Base-by-base conservation (phyloP, 2,329 filamentous ascomycete species). In the Exophiala viscosa region DNA sequence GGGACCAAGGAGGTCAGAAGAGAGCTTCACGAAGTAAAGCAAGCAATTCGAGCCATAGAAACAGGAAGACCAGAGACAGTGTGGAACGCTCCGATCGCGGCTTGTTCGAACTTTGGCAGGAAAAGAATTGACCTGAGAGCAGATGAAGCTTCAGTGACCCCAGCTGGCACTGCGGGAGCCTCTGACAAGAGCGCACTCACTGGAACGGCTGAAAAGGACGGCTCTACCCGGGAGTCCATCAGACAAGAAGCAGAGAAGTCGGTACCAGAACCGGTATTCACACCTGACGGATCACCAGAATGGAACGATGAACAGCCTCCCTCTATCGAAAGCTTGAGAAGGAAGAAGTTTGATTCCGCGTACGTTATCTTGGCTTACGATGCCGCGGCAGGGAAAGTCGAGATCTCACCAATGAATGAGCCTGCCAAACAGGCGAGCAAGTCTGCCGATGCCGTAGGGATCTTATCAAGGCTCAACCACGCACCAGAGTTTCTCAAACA, bases 401-500 rank as follows among this genome's bases (percentile, higher is more conserved):
- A 54, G 32, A 43, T 54, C n/a, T 57, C 50, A 60, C 54, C 58
- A n/a, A 39, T 58, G 42, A 57, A 54, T 33, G 48, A 52, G 31
- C 49, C 52, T 11, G 33, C 48, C 17, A 39, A 36, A 1, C 17
- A 36, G 17, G 17, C 42, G 15, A 46, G 43, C n/a, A 47, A 49
- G 15, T 18, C 50, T 6, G 36, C 20, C 5, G 55, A 65, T 47
- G 64, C 68, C 5, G 60, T 64, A n/a, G 66, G 71, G 10, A 61
- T 73, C 5, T 60, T 75, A 6, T 60, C 67, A 14, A 66, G 63
- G 9, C 59, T 76, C 6, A 66, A 70, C 32, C 67, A 69, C 20
- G 68, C 72, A 2, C 67, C 68, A n/a, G 69, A 68, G 33, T 75
- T 74, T 41, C 56, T 75, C 1, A 67, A 67, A 3, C 67, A 71